Evolutionary conservation across 768 basidiomycete species (phyloP), one percentile per base, ranked within the genome.

Genomic region (Trametes villosa): DNA sequence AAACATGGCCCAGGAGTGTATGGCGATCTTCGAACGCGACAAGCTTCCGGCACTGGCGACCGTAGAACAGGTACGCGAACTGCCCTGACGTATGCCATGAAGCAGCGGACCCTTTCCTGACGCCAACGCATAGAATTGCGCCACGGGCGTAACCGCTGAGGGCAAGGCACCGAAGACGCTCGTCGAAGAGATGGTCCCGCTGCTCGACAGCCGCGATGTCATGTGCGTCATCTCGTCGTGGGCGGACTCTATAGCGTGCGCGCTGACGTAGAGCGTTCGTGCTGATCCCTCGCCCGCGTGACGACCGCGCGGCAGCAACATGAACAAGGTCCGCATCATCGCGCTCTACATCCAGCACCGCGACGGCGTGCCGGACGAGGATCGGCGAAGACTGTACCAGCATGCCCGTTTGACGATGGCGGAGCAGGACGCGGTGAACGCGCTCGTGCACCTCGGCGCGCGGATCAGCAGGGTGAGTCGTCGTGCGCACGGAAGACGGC

Each of bases 341-440:
- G 93, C 96, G 18, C 80, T 98, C 29, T 99, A 98, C 72, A 92
- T 98, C 67, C 88, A 96, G 72, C 83, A 88, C 73, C 88, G 96
- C 29, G 97, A 98, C 68, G 97, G 97, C 38, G 96, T 98, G 20
- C 95, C 97, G n/a, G 96, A 98, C 53, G 97, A 98, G 71, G 97
- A 99, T 75, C 87, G 93, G 56, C 86, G 96, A 61, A 82, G 97
- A 58, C 74, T 99, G 58, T 98, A 95, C 73, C 95, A 98, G 70
- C 97, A 99, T 72, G 97, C 96, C 20, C 82, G 93, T 44, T 77
- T 99, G 41, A 85, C 86, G 5, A 74, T 96, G 57, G 81, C 92
- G 4, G 96, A 99, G 68, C 94, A 96, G 75, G 97, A 98, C 69
- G 92, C 94, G 27, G 81, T 98, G 42, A 96, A 97, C 72, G 89